Percentiles rank a stretch among this genome's conserved stretches.
These are phyloP conservation scores for Microstegium vimineum DNA, from an alignment of 176 grass and related monocot species.

Conservation along the genomic window DNA sequence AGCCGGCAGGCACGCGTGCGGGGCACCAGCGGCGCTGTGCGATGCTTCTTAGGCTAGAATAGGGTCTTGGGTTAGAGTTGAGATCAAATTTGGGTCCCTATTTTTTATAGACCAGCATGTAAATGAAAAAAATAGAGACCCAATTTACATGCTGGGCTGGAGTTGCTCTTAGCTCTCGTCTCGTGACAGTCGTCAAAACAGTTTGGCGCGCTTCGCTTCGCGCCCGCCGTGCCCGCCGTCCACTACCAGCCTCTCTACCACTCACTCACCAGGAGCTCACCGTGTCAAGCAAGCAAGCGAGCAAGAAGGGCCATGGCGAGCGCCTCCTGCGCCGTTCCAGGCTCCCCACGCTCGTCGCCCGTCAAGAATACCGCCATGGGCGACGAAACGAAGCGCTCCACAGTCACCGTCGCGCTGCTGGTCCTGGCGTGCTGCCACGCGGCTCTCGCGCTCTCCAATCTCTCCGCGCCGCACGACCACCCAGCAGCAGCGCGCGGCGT, in stretches of 20 bases:
- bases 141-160: too few species aligned
- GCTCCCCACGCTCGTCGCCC: not conserved
- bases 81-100: too few species aligned
- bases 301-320: not conserved
- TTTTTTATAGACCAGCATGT: too few species aligned
- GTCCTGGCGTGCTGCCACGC: conserved; percentile 12
- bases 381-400: not conserved
- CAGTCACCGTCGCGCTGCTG: conserved; percentile 18
- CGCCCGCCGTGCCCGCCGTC: not conserved
- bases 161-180: too few species aligned
- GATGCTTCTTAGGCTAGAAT: too few species aligned
- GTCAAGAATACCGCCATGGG: conserved; percentile 1
- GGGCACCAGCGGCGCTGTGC: too few species aligned
- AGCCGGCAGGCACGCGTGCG: too few species aligned
- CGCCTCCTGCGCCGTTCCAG: not conserved
- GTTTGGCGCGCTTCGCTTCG: not conserved
- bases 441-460: not conserved
- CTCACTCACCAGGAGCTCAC: not conserved
- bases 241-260: not conserved
- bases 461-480: not conserved
- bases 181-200: not conserved
- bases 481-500: not conserved
- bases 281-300: not conserved
- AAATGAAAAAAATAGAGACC: too few species aligned
- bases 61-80: too few species aligned